These are phyloP conservation scores for Ascochyta koolunga DNA, from an alignment of 2,329 filamentous ascomycete species.

Conservation along the genomic window DNA sequence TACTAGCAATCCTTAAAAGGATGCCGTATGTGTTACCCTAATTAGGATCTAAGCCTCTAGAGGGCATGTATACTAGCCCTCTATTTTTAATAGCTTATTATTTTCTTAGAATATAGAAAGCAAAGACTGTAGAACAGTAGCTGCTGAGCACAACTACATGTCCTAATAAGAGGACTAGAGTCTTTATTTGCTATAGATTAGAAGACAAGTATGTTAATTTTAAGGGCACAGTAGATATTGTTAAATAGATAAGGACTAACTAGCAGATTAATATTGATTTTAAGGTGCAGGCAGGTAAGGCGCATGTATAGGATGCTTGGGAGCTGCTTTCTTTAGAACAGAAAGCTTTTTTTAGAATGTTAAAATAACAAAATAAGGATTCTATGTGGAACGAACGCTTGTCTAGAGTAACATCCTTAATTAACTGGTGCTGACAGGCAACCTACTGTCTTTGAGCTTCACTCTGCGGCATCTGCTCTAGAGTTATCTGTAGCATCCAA, in stretches of 20 bases:
- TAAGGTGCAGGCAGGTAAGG: not conserved
- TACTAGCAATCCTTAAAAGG: not conserved
- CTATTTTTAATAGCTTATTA: not conserved
- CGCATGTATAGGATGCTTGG: not conserved
- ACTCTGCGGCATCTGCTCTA: not conserved
- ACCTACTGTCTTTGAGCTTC: not conserved
- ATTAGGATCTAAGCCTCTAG: not conserved
- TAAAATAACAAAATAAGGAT: not conserved
- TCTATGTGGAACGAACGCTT: not conserved
- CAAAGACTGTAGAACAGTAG: not conserved
- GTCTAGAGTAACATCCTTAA: not conserved
- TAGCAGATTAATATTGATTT: not conserved
- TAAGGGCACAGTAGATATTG: not conserved
- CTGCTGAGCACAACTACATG: not conserved
- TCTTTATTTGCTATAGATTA: not conserved
- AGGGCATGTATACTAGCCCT: not conserved
- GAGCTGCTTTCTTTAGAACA: not conserved
- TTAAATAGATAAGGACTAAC: not conserved
- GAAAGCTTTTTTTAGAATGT: not conserved
- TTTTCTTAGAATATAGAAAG: not conserved
- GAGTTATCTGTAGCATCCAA: not conserved
- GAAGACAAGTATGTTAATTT: not conserved
- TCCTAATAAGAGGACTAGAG: not conserved
- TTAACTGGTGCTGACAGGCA: not conserved
- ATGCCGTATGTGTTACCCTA: not conserved